Percentiles rank a stretch among this genome's conserved stretches.
Evolutionary conservation across 495 filamentous ascomycete species (phyloP).

Genomic region (Hyaloscypha finlandica): DNA sequence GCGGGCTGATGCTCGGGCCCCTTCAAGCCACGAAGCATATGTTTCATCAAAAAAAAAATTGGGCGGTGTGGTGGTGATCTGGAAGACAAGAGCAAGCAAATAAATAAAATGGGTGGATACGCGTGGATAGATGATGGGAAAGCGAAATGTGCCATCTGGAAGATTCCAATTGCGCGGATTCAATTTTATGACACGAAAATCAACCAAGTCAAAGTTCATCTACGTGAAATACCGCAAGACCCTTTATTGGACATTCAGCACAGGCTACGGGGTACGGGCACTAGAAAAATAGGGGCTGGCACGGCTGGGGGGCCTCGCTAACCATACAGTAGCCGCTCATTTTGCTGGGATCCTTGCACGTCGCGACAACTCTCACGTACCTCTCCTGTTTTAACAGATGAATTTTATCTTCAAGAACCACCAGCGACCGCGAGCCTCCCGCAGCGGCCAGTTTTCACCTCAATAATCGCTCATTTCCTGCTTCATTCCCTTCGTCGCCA

Average conservation of each 20-base stretch:
- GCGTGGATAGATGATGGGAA: too few species aligned
- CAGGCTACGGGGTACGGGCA: neutral
- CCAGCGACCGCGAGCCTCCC: slow-evolving; percentile 9
- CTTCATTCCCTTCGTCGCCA: neutral
- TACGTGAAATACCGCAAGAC: neutral
- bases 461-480: slow-evolving; percentile 9
- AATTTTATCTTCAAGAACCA: slow-evolving; percentile 10
- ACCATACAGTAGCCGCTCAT: neutral
- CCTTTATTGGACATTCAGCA: neutral
- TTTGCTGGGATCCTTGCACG: neutral
- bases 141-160: too few species aligned
- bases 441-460: neutral
- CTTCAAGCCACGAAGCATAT: neutral
- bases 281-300: neutral
- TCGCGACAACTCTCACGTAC: neutral
- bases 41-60: too few species aligned
- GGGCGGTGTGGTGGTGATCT: too few species aligned
- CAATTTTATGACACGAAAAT: neutral
- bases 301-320: neutral
- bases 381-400: slow-evolving; percentile 9
- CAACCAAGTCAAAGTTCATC: neutral
- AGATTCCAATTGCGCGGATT: too few species aligned
- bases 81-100: too few species aligned
- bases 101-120: too few species aligned
- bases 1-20: neutral